These are phyloP conservation scores for Acacia pycnantha DNA, from an alignment of 331 rosid species.

Conservation along the genomic window DNA sequence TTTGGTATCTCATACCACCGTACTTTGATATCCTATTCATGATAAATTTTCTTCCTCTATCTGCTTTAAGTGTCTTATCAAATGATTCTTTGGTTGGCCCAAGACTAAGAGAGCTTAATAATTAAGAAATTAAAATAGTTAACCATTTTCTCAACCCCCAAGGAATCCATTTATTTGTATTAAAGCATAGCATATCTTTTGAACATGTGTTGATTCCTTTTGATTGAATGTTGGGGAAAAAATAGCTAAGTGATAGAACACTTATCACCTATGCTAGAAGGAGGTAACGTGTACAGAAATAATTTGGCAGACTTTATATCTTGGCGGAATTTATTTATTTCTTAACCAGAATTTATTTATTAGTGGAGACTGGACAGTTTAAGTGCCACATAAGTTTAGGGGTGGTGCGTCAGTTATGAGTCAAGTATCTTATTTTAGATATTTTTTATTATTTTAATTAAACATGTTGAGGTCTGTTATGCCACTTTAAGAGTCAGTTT, in stretches of 20 bases:
- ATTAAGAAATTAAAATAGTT: neutral
- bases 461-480: neutral
- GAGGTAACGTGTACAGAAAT: neutral
- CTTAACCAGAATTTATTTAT: neutral
- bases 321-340: neutral
- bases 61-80: neutral
- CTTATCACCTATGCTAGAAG: neutral
- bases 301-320: neutral
- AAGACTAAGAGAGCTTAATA: neutral
- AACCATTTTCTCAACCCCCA: neutral
- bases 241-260: neutral
- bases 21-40: constrained; percentile 16
- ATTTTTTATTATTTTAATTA: neutral
- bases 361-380: neutral
- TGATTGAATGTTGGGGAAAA: neutral
- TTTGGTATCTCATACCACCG: too few species aligned
- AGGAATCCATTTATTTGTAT: neutral
- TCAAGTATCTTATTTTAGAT: neutral
- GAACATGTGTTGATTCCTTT: neutral
- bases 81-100: constrained; percentile 15
- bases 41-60: neutral
- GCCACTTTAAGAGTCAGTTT: neutral
- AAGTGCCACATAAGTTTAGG: neutral
- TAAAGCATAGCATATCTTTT: neutral
- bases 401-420: neutral